A percentile compares a stretch with the other conserved stretches of the same genome.
phyloP scores from a whole-genome alignment of 306 rosid genomes.

The Acacia confusa region DNA sequence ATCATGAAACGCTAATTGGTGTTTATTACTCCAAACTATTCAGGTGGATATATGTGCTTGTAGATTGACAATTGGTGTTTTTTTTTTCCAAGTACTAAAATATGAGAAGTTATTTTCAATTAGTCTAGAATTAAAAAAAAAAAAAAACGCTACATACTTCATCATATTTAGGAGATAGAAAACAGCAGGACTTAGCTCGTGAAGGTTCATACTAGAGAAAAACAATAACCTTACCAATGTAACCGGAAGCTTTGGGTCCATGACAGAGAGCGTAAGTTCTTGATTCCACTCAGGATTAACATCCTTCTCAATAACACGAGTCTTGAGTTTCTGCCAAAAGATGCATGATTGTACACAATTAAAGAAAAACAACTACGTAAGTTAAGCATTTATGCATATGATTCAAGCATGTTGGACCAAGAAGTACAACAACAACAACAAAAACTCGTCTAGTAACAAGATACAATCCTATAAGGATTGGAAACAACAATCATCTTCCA shows the following conservation, averaged over 20 bases:
- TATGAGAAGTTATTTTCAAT: neutral
- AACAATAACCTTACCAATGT: constrained; percentile 48
- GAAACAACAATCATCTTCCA: neutral
- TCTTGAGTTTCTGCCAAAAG: constrained; percentile 75
- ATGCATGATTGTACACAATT: neutral
- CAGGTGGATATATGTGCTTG: neutral
- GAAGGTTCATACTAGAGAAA: neutral
- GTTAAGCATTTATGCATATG: neutral
- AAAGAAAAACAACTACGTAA: neutral
- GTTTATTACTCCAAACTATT: constrained; percentile 14
- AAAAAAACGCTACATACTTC: neutral
- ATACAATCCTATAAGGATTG: neutral
- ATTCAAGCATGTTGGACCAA: neutral
- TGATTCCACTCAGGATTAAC: constrained; percentile 96
- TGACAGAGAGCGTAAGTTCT: constrained; percentile 84
- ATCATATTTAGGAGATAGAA: neutral
- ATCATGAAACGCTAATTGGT: constrained; percentile 3
- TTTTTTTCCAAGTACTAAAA: neutral
- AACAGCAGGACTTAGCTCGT: neutral
- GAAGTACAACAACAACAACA: neutral
- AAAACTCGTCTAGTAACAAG: neutral
- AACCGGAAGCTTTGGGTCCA: constrained; percentile 52
- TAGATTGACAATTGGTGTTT: neutral
- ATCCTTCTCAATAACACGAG: constrained; percentile 77
- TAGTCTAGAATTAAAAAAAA: neutral